A percentile compares a stretch with the other conserved stretches of the same genome.
These are phyloP conservation scores for Cadophora luteo-olivacea DNA, from an alignment of 2,329 filamentous ascomycete genomes.

Conservation along the genomic window DNA sequence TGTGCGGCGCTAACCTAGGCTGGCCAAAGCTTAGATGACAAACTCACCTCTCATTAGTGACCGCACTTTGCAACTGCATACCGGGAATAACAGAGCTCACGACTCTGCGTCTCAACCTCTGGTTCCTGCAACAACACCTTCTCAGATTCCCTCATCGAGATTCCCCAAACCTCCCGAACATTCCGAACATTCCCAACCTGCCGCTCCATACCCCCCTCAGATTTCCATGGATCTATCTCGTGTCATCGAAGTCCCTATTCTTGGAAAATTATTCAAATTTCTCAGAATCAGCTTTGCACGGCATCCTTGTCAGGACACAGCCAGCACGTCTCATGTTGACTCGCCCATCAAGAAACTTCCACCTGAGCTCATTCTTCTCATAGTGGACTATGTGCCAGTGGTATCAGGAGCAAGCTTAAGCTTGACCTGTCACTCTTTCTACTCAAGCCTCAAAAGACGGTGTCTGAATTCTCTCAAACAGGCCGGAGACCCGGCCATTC, in stretches of 20 bases:
- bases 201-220: neutral
- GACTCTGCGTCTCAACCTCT: no score
- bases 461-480: constrained; percentile 24
- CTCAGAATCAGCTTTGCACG: neutral
- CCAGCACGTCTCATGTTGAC: neutral
- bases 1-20: no score
- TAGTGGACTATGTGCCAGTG: constrained; percentile 20
- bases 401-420: constrained; percentile 24
- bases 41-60: no score
- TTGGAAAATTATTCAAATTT: neutral
- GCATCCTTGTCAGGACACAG: constrained; percentile 1
- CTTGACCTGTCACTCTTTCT: constrained; percentile 13
- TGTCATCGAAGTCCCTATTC: neutral
- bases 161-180: no score
- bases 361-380: constrained; percentile 25
- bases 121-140: no score
- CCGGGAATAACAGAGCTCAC: no score
- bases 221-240: neutral
- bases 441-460: constrained; percentile 20
- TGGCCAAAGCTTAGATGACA: no score
- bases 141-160: no score
- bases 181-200: no score
- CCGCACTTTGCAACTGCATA: no score
- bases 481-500: constrained; percentile 15
- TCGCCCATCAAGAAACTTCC: constrained; percentile 26